Base-by-base conservation (phyloP, 441 rosid genomes). In the Rhodomyrtus psidioides region DNA sequence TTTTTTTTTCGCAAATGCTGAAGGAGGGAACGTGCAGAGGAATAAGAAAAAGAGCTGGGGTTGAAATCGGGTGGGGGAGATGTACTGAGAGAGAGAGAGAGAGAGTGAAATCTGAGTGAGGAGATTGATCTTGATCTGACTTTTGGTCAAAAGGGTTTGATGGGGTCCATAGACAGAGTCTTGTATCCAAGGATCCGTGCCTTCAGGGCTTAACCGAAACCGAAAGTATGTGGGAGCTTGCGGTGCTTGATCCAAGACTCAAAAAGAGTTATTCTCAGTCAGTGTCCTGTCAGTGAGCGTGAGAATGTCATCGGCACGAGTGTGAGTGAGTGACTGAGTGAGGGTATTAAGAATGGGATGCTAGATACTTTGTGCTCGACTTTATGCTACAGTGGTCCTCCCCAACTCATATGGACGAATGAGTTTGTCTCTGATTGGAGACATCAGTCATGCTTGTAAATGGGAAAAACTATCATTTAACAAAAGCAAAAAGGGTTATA, bases 121-220 rank as follows among this genome's bases (percentile, higher is more conserved):
- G 16, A 44, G 84, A 82, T 28, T 75, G 90, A 89, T 88, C 88
- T 28, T 83, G 90, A 84, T 89, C 89, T 88, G 89, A 90, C 85
- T 86, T 88, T 19, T 85, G 88, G 96, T 94, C 95, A 91, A 94
- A 89, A 90, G 87, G 75, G 54, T 54, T 82, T 54, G 24, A 1
- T 17, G 53, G 91, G 91, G 83, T 92, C 92, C 86, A 87, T 90
- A 74, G 91, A 89, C 89, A 90, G 86, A 58, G 86, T 82, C 89
- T 53, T 17, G 12, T 76, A 53, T 87, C 82, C 87, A 83, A 83
- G 83, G 90, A 87, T 90, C 84, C 84, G 89, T 87, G 87, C 83
- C 87, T 89, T 55, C 51, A 24, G 46, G 81, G 34, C 12, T 12
- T 15, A 74, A 34, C 7, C 49, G 49, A 70, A 70, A 70, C 7